A percentile compares a stretch with the other conserved stretches of the same genome.
Evolutionary conservation across 108 stramenopile genomes (phyloP).

Genomic region (Conticribra guillardii): DNA sequence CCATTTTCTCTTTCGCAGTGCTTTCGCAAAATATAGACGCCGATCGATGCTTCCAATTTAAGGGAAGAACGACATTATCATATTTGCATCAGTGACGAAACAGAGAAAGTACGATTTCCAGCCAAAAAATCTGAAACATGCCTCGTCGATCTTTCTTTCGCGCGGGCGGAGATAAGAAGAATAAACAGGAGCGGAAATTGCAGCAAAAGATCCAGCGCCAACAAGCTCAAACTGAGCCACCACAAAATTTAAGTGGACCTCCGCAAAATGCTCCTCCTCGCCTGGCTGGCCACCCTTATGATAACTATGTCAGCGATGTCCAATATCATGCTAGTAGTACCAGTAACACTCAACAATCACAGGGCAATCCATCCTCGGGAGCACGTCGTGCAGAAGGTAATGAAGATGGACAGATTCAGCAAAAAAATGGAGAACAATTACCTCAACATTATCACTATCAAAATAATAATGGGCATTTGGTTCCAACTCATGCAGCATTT

Average conservation of each 20-base stretch:
- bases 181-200: slow-evolving; percentile 27
- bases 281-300: neutral
- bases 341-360: neutral
- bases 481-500: neutral
- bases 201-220: slow-evolving; percentile 3
- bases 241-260: neutral
- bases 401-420: slow-evolving; percentile 9
- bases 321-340: neutral
- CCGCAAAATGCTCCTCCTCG: neutral
- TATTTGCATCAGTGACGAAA: too few relatives aligned
- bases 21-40: too few relatives aligned
- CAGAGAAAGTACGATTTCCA: too few relatives aligned
- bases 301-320: neutral
- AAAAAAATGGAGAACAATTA: slow-evolving; percentile 2
- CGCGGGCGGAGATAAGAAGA: slow-evolving; percentile 32
- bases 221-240: neutral
- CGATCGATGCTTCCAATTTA: too few relatives aligned
- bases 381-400: too few relatives aligned
- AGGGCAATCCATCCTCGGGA: neutral
- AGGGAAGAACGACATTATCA: too few relatives aligned
- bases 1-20: too few relatives aligned
- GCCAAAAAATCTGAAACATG: slow-evolving; percentile 27
- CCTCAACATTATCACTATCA: slow-evolving; percentile 5
- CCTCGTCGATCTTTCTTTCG: slow-evolving; percentile 47
- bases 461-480: neutral